Evolutionary conservation across 2,329 filamentous ascomycete species (phyloP), one percentile per base, ranked within the genome.

Genomic region (Penicillium sp.): DNA sequence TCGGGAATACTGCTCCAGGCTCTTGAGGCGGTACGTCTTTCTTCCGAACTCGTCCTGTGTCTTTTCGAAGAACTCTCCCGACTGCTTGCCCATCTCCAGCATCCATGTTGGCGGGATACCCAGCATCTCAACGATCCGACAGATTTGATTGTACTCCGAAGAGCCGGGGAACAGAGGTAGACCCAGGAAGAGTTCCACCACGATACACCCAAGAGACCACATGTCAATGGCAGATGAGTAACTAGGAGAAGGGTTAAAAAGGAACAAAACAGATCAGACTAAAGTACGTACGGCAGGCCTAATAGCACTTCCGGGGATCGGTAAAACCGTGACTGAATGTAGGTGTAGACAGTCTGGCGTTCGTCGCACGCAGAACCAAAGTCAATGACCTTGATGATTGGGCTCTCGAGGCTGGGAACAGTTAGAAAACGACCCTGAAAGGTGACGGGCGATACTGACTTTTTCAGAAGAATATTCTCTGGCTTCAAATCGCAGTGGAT

Each of bases 381-480:
- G 81, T 99, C 94, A 73, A 99, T 99, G 69, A 99, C 97, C 76
- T 99, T 99, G 82, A 99, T 99, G 65, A 99, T 97, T 3, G 94
- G 94, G 68, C 93, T 97, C 74, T 99, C 94, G 40, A 99, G 85
- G 72, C 85, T 87, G 59, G 42, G 49, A 45, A 29, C n/a, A 20
- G 42, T 24, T 32, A 34, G 31, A 39, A 32, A 40, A 24, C 10
- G 20, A 14, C 7, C 11, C 20, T 18, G 8, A 7, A 16, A 37
- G 26, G 29, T 18, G 2, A 37, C 31, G 35, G 7, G 14, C 9
- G 16, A 22, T 13, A 76, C 80, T 67, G 66, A 86, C 85, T 99
- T 99, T 76, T 99, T 99, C 52, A 99, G 81, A 42, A 99, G 78
- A 56, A 99, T 99, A 67, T 99, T 99, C 75, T 99, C 94, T 0